Evolutionary conservation across 2,329 filamentous ascomycete species (phyloP).

Genomic region (Calonectria pauciramosa): DNA sequence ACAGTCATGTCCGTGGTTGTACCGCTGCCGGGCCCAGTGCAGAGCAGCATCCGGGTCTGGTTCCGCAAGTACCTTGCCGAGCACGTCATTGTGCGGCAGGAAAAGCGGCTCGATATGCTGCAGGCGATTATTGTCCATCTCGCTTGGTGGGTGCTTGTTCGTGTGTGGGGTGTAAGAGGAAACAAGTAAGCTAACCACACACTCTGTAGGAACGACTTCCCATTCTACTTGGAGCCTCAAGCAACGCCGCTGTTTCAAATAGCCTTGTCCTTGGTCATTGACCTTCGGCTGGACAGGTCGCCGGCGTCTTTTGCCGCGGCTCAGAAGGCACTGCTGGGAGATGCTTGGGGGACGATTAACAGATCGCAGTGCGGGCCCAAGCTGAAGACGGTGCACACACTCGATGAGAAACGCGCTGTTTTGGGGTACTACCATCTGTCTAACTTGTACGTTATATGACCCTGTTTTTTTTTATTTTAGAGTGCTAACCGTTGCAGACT

Average conservation of each 20-base stretch:
- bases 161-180: fast-evolving
- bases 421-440: slow-evolving; percentile 57
- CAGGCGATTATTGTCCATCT: slow-evolving; percentile 56
- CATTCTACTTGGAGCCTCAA: slow-evolving; percentile 54
- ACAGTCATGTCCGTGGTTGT: slow-evolving; percentile 51
- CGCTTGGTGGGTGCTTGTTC: slow-evolving; percentile 50
- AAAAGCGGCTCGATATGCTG: slow-evolving; percentile 52
- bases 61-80: slow-evolving; percentile 54
- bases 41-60: slow-evolving; percentile 52
- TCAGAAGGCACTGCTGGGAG: slow-evolving; percentile 49
- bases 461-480: neutral
- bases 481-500: slow-evolving; percentile 30
- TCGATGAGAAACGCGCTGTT: slow-evolving; percentile 55
- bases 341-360: slow-evolving; percentile 46
- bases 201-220: slow-evolving; percentile 54
- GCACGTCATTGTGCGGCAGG: slow-evolving; percentile 53
- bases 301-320: slow-evolving; percentile 39
- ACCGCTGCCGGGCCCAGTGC: slow-evolving; percentile 49
- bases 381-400: slow-evolving; percentile 42
- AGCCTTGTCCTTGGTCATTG: slow-evolving; percentile 53
- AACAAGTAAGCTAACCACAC: neutral
- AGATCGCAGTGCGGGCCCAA: slow-evolving; percentile 27
- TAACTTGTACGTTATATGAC: slow-evolving; percentile 44
- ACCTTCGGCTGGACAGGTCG: slow-evolving; percentile 53
- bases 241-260: slow-evolving; percentile 56